phyloP scores from a whole-genome alignment of 2,329 filamentous ascomycete species.

The Xylariaceae sp. region DNA sequence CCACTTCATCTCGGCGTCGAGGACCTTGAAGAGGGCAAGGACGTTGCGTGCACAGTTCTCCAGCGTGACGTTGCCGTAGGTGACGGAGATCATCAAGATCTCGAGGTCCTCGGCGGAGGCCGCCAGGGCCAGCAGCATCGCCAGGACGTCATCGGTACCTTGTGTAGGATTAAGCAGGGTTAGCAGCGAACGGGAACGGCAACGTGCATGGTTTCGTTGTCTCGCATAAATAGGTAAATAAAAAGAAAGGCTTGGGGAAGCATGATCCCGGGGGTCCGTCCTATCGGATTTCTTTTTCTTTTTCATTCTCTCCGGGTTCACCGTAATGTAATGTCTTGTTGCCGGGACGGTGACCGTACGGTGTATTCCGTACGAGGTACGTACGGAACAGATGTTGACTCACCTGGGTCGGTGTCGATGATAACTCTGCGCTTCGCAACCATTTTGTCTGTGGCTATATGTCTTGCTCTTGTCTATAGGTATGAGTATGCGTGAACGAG shows the following conservation, averaged over 20 bases:
- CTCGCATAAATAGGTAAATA: too few relatives aligned
- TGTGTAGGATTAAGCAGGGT: not conserved
- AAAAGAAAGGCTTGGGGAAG: too few relatives aligned
- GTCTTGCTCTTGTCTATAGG: too few relatives aligned
- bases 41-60: slow-evolving; percentile 83
- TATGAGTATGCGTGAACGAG: too few relatives aligned
- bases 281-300: not conserved
- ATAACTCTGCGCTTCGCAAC: slow-evolving; percentile 72
- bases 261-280: too few relatives aligned
- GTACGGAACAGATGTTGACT: slow-evolving; percentile 10
- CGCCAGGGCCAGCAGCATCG: slow-evolving; percentile 79
- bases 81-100: slow-evolving; percentile 77
- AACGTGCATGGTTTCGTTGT: not conserved
- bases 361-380: too few relatives aligned
- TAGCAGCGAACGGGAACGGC: too few relatives aligned
- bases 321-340: not conserved
- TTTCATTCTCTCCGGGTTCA: not conserved
- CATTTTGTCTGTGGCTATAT: slow-evolving; percentile 40
- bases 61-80: slow-evolving; percentile 89
- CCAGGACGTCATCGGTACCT: slow-evolving; percentile 89
- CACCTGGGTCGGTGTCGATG: slow-evolving; percentile 91
- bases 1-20: slow-evolving; percentile 87
- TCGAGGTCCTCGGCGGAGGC: slow-evolving; percentile 80
- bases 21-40: slow-evolving; percentile 83
- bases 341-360: not conserved